Conservation (phyloP, 148 eudicot genomes). For the Arctostaphylos glauca region DNA sequence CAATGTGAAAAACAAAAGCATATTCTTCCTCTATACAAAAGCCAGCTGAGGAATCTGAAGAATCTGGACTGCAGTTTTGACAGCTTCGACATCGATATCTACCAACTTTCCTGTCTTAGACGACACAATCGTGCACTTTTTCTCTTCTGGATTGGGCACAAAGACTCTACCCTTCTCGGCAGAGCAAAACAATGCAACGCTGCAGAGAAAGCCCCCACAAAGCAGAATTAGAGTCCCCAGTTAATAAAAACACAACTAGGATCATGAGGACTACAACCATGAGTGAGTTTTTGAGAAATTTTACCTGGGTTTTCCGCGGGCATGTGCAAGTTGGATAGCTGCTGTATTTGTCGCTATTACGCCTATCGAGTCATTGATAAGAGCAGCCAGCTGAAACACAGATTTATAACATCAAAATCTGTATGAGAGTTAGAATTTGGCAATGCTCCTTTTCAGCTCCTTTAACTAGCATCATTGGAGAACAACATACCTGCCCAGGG, state of each 20-base stretch:
- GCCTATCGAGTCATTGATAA: slow-evolving; percentile 82
- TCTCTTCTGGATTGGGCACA: slow-evolving; percentile 61
- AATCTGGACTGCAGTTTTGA: slow-evolving; percentile 51
- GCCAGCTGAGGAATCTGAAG: slow-evolving; percentile 43
- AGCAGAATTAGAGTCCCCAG: background rate
- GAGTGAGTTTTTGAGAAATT: too few species aligned
- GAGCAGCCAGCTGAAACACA: slow-evolving; percentile 66
- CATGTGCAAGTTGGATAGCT: slow-evolving; percentile 75
- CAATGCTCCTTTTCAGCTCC: background rate
- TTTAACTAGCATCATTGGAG: background rate
- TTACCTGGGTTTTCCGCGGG: slow-evolving; percentile 76
- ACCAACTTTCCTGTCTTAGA: slow-evolving; percentile 65
- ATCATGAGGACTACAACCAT: too few species aligned
- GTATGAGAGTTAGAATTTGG: background rate
- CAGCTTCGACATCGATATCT: slow-evolving; percentile 64
- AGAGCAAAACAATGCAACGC: slow-evolving; percentile 77
- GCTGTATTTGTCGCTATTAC: slow-evolving; percentile 91
- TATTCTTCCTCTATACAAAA: slow-evolving; percentile 22
- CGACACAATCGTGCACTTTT: slow-evolving; percentile 56
- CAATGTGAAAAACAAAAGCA: background rate
- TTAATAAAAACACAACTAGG: background rate
- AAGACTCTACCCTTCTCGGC: slow-evolving; percentile 64
- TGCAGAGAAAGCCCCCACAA: slow-evolving; percentile 26
- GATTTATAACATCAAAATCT: background rate
- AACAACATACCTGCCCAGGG: slow-evolving; percentile 69